Base-by-base conservation (phyloP, 768 basidiomycete genomes). In the Hygrophorus pudorinus region DNA sequence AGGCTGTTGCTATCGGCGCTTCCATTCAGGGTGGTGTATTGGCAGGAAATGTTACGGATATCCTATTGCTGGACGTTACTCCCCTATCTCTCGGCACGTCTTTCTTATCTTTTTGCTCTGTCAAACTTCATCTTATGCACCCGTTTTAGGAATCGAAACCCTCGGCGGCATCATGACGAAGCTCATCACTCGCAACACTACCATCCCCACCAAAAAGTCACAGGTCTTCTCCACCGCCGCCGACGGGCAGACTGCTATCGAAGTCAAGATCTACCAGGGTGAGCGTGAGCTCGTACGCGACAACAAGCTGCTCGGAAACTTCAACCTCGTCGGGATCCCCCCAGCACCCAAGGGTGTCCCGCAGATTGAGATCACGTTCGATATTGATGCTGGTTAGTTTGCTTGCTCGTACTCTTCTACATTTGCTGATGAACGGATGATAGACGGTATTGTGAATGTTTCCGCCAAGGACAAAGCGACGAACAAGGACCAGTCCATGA, bases 91-190 rank as follows among this genome's bases (percentile, higher is more conserved):
- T 99, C 52, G 89, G 88, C 79, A 68, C n/a, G 67, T 70, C 43
- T 29, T 41, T 44, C 12, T 8, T 16, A 2, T 41, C 11, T 38
- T 12, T 16, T 8, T 17, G 34, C 20, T 28, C 17, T 10, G 16
- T n/a, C 4, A 35, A 0, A 38, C 31, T 7, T 24, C 3, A 4
- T 37, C 11, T 48, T 11, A 17, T 42, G 37, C 42, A 42, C 44
- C 14, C 40, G 3, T n/a, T 46, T 38, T 27, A 72, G 79, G 79
- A 70, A 91, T 91, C 44, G 92, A 96, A 69, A 98, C 94, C 9
- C 89, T 97, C 50, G 93, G 96, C 53, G 96, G 96, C 59, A 97
- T 99, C 67, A 98, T 99, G 90, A 98, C 94, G 52, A 94, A 97
- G 67, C 79, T 99, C 35, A 99, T 99, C 67, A 84, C 75, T 59